A percentile compares a stretch with the other conserved stretches of the same genome.
Evolutionary conservation across 2,329 filamentous ascomycete genomes (phyloP).

Genomic region (Pseudopithomyces maydicus): DNA sequence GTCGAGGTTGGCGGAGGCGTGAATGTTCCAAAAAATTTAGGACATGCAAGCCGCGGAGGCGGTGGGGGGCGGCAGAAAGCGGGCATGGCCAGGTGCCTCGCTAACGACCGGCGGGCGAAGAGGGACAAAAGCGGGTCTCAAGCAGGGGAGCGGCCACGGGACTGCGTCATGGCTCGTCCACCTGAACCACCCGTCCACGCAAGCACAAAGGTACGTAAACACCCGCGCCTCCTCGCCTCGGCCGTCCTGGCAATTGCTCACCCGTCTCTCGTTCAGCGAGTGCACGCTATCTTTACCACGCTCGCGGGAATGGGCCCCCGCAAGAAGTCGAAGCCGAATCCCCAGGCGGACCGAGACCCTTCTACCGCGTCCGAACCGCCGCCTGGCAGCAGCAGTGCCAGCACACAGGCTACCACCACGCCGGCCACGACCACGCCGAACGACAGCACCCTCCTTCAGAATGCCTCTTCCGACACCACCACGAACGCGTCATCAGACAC

Average conservation of each 20-base stretch:
- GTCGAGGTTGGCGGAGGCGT: neutral
- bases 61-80: neutral
- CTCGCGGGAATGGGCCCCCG: constrained; percentile 43
- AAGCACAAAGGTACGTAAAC: constrained; percentile 22
- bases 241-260: constrained; percentile 7
- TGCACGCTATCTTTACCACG: constrained; percentile 19
- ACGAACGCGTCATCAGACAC: constrained; percentile 15
- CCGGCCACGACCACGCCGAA: constrained; percentile 17
- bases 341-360: constrained; percentile 32
- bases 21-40: constrained; percentile 3
- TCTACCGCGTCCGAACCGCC: constrained; percentile 14
- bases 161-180: constrained; percentile 23
- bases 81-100: constrained; percentile 8
- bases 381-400: constrained; percentile 20
- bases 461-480: constrained; percentile 17
- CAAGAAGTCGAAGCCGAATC: constrained; percentile 50
- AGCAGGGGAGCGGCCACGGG: constrained; percentile 15
- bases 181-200: constrained; percentile 15
- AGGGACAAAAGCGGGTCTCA: neutral
- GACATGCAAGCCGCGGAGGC: neutral
- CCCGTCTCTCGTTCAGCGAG: constrained; percentile 24
- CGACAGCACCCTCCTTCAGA: constrained; percentile 21
- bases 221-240: neutral
- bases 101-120: constrained; percentile 9
- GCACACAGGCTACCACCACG: constrained; percentile 13